Evolutionary conservation across 1,139 yeast species (phyloP), one percentile per base, ranked within the genome.

Genomic region (Geotrichum klebahnii): DNA sequence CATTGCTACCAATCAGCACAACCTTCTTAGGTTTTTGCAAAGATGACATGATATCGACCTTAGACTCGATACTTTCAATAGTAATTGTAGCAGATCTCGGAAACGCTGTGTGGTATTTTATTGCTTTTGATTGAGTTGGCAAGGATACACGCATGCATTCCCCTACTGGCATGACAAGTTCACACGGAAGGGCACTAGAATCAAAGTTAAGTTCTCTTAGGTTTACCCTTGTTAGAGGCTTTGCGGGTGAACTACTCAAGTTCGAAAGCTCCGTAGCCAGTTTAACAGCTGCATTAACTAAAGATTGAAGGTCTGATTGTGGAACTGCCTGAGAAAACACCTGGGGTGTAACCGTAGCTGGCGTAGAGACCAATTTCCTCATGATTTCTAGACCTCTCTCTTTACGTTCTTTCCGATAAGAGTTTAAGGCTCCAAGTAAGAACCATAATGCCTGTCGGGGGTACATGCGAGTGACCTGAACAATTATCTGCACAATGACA

Each of bases 391-490:
- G 67, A 8, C 82, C 90, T 54, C 82, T 69, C n/a, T 70, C 68
- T 17, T 73, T 73, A 61, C 96, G 73, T 6, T 72, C 71, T 3
- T 67, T 60, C 46, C 82, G 84, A n/a, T 77, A 77, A 0, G 96
- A 87, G 55, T 81, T 80, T 3, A 77, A 72, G 56, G 87, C 84
- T 0, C 94, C 86, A 34, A 89, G 73, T 3, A 89, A 77, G 46
- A 83, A 84, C 96, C 97, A 94, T 16, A 92, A 70, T 26, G 92
- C 80, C 55, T 88, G 95, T 29, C 79, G 76, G 0, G 97, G 96
- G 63, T 88, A 92, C 29, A 78, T 75, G 33, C 71, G 67, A 0
- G 84, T 74, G 5, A 89, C 75, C 14, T 73, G 70, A 8, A 77
- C 68, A 14, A 90, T 71, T 19, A 92, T 78, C 16, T 70, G 68